Conservation (phyloP, 495 filamentous ascomycete species). For the Talaromyces nanjingensis region DNA sequence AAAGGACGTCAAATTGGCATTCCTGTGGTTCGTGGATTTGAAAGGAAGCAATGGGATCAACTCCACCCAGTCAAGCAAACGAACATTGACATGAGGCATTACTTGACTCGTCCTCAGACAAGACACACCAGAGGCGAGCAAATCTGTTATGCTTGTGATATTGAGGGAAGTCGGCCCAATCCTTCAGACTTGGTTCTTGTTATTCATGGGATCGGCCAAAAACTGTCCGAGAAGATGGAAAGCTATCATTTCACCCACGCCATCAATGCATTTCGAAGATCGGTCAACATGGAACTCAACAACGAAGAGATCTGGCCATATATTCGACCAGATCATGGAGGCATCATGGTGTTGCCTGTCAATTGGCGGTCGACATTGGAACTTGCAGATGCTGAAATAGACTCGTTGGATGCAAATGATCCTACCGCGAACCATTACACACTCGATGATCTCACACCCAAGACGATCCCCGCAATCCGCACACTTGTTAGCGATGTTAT, state of each 20-base stretch:
- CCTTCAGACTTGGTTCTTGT: conserved; percentile 86
- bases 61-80: conserved; percentile 57
- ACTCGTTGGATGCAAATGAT: conserved; percentile 37
- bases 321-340: conserved; percentile 62
- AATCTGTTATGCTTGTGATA: conserved; percentile 43
- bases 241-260: conserved; percentile 96
- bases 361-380: conserved; percentile 89
- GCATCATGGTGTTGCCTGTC: conserved; percentile 68
- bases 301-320: conserved; percentile 64
- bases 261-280: conserved; percentile 83
- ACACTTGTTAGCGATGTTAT: conserved; percentile 93
- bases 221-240: conserved; percentile 90
- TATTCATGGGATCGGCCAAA: conserved; percentile 94
- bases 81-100: conserved; percentile 39
- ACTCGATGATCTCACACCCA: conserved; percentile 83
- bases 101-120: conserved; percentile 34
- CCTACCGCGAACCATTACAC: conserved; percentile 57
- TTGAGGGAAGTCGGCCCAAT: conserved; percentile 58
- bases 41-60: conserved; percentile 66
- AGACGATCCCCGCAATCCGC: conserved; percentile 82
- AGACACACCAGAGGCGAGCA: conserved; percentile 25
- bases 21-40: conserved; percentile 81
- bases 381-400: conserved; percentile 66
- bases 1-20: conserved; percentile 79
- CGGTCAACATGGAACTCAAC: conserved; percentile 76